Evolutionary conservation across 805 yeast species (phyloP).

Genomic region (Metschnikowia similis): DNA sequence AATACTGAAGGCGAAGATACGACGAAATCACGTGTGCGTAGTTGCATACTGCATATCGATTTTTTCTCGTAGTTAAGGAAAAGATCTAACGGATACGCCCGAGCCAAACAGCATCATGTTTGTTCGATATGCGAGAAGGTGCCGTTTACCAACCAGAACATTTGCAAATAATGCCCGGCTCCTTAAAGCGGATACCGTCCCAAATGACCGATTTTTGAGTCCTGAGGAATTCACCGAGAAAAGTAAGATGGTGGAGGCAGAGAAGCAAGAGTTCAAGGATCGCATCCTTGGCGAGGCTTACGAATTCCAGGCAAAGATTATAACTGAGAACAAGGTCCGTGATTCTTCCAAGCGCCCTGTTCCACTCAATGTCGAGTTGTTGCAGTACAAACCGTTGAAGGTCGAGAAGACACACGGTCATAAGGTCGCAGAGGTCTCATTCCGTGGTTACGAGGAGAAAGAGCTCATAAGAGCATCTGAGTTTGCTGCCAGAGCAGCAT

Average conservation of each 20-base stretch:
- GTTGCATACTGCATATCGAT: neutral
- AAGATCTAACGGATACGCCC: neutral
- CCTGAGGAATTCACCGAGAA: constrained; percentile 33
- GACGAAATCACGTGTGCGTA: neutral
- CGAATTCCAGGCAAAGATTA: constrained; percentile 29
- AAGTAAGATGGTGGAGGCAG: constrained; percentile 21
- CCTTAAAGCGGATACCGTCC: neutral
- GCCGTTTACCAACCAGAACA: constrained; percentile 5
- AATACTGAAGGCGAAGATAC: too few relatives aligned
- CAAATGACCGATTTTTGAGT: constrained; percentile 17
- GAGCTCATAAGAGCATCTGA: constrained; percentile 74
- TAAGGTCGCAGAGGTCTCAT: constrained; percentile 69
- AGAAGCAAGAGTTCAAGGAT: constrained; percentile 25
- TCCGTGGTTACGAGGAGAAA: constrained; percentile 67
- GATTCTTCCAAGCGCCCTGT: constrained; percentile 45
- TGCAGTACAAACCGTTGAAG: constrained; percentile 75
- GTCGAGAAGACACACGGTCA: constrained; percentile 66
- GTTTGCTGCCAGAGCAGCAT: constrained; percentile 87
- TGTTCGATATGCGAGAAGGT: constrained; percentile 5
- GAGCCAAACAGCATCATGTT: constrained; percentile 4
- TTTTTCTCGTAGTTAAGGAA: constrained; percentile 3
- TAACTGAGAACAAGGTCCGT: constrained; percentile 19
- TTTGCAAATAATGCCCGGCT: constrained; percentile 5
- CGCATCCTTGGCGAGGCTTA: constrained; percentile 24
- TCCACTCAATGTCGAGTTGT: constrained; percentile 82